A percentile compares a stretch with the other conserved stretches of the same genome.
phyloP scores from a whole-genome alignment of 129 eudicot species.

The Solidago caesia region DNA sequence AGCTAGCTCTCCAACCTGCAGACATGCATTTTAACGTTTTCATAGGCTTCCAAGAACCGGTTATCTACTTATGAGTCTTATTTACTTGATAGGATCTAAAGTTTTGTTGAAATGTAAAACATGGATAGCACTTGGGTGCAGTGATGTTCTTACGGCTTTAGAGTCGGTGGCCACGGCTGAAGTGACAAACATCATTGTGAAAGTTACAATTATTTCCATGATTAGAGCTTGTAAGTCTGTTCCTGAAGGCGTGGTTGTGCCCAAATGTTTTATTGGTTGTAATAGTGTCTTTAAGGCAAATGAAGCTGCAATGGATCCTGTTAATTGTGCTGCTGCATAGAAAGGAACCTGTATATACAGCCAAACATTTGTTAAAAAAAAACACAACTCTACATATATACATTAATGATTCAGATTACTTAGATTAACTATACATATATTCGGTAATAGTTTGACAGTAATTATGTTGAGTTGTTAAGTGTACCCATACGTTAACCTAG shows the following conservation, averaged over 20 bases:
- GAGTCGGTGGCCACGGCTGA: slow-evolving; percentile 52
- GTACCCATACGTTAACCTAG: not conserved
- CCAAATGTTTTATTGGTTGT: slow-evolving; percentile 61
- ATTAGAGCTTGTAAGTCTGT: slow-evolving; percentile 56
- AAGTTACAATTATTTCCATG: slow-evolving; percentile 75
- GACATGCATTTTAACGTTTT: not conserved
- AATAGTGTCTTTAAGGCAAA: slow-evolving; percentile 45
- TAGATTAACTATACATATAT: not conserved
- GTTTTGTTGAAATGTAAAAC: not conserved
- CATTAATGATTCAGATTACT: not conserved
- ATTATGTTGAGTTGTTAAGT: not conserved
- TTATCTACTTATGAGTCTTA: not conserved
- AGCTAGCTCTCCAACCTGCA: slow-evolving; percentile 74
- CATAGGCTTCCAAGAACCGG: not conserved
- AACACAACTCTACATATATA: not conserved
- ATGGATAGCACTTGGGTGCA: not conserved
- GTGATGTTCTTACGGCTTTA: slow-evolving; percentile 29
- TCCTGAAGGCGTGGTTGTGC: slow-evolving; percentile 74
- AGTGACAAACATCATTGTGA: slow-evolving; percentile 76
- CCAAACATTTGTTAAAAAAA: not conserved
- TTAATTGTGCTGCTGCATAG: slow-evolving; percentile 58
- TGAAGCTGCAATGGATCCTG: slow-evolving; percentile 35
- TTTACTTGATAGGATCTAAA: not conserved
- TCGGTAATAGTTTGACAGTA: not conserved
- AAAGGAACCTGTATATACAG: slow-evolving; percentile 42